Conservation (phyloP, 495 filamentous ascomycete species). For the Aspergillus sparsus region DNA sequence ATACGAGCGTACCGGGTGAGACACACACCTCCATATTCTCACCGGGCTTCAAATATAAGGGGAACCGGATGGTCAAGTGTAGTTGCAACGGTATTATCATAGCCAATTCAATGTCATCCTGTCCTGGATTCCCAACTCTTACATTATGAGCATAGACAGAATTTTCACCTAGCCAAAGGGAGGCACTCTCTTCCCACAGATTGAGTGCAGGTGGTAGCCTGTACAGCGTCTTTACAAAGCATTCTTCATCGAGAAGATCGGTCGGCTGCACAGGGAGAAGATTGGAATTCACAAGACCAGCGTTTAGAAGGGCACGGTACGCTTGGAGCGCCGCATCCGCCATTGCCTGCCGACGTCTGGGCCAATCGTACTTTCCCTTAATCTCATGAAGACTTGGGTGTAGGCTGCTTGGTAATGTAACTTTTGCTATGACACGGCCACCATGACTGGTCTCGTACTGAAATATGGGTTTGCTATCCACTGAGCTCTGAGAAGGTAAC, state of each 20-base stretch:
- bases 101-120: neutral
- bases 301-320: conserved; percentile 62
- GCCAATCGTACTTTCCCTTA: conserved; percentile 32
- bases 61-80: neutral
- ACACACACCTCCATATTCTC: neutral
- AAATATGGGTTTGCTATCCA: neutral
- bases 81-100: neutral
- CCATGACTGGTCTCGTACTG: neutral
- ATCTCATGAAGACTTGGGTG: conserved; percentile 55
- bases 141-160: neutral
- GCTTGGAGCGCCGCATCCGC: conserved; percentile 81
- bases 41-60: neutral
- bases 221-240: neutral
- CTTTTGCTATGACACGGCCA: conserved; percentile 22
- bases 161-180: neutral
- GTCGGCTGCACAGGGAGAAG: conserved; percentile 53
- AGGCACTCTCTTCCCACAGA: neutral
- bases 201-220: neutral
- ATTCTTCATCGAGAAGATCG: neutral
- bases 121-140: neutral
- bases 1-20: neutral
- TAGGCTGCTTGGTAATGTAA: conserved; percentile 68
- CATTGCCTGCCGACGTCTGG: conserved; percentile 60
- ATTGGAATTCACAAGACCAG: conserved; percentile 69
- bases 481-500: conserved; percentile 5